phyloP scores from a whole-genome alignment of 768 basidiomycete species.

The Agaricus bisporus region DNA sequence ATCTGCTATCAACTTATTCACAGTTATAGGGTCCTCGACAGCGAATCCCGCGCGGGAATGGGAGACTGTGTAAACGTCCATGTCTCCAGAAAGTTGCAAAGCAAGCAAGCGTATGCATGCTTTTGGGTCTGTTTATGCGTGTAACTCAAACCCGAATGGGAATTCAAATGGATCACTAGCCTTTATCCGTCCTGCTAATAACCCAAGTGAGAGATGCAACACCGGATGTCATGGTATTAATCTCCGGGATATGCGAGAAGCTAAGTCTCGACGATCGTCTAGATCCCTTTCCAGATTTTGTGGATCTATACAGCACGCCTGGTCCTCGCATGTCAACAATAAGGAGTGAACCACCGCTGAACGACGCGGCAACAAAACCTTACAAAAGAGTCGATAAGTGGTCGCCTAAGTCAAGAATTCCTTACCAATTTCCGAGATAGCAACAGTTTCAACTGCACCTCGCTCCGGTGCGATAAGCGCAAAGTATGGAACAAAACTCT shows the following conservation, averaged over 20 bases:
- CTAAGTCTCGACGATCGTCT: conserved; percentile 24
- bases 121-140: conserved; percentile 31
- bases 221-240: conserved; percentile 39
- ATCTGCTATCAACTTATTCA: conserved; percentile 35
- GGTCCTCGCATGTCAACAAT: conserved; percentile 76
- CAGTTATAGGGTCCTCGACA: conserved; percentile 29
- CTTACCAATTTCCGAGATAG: conserved; percentile 71
- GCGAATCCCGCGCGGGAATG: conserved; percentile 27
- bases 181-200: conserved; percentile 48
- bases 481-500: conserved; percentile 55
- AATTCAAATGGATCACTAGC: conserved; percentile 21
- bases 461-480: conserved; percentile 36
- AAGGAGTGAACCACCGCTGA: conserved; percentile 48
- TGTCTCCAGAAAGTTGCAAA: conserved; percentile 48
- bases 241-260: conserved; percentile 22
- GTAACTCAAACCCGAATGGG: not conserved
- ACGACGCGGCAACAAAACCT: conserved; percentile 80
- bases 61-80: conserved; percentile 50
- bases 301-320: conserved; percentile 50
- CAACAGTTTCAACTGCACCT: conserved; percentile 44
- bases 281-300: conserved; percentile 31
- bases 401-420: not conserved
- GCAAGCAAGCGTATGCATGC: conserved; percentile 57
- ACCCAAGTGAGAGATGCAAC: conserved; percentile 62
- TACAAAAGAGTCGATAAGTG: conserved; percentile 6